A percentile compares a stretch with the other conserved stretches of the same genome.
Evolutionary conservation across 192 early-diverging fungal genomes (phyloP).

Genomic region (Pilaira anomala): DNA sequence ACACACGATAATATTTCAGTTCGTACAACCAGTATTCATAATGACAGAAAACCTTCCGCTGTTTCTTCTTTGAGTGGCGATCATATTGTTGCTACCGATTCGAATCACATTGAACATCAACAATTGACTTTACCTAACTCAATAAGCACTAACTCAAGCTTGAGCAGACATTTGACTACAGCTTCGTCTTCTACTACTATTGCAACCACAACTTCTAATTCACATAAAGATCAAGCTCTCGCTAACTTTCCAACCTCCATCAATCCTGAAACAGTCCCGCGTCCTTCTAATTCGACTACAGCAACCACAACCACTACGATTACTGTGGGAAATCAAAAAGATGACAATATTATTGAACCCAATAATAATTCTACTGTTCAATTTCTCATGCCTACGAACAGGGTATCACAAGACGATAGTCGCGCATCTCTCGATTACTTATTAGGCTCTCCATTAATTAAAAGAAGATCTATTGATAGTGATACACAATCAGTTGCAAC

Average conservation of each 20-base stretch:
- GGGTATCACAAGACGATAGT: neutral
- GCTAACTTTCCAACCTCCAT: slow-evolving; percentile 6
- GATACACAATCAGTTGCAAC: slow-evolving; percentile 46
- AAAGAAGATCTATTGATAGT: slow-evolving; percentile 36
- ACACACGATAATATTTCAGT: neutral
- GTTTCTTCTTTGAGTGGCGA: neutral
- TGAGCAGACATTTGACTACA: slow-evolving; percentile 1
- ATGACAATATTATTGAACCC: neutral
- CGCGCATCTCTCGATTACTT: slow-evolving; percentile 3
- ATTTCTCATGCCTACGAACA: neutral
- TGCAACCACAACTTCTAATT: neutral
- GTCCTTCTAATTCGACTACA: neutral
- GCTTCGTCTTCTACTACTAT: neutral
- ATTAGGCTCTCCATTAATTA: slow-evolving; percentile 20
- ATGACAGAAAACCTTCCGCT: neutral
- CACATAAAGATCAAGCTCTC: neutral
- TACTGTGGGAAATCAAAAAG: slow-evolving; percentile 12
- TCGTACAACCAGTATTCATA: neutral
- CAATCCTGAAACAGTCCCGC: neutral
- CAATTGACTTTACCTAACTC: neutral
- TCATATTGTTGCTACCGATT: neutral
- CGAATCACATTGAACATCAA: neutral
- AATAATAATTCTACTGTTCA: neutral
- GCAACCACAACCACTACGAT: slow-evolving; percentile 5
- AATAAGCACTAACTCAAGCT: neutral